These are phyloP conservation scores for Stereum hirsutum DNA, from an alignment of 1,284 basidiomycete genomes.

Conservation along the genomic window DNA sequence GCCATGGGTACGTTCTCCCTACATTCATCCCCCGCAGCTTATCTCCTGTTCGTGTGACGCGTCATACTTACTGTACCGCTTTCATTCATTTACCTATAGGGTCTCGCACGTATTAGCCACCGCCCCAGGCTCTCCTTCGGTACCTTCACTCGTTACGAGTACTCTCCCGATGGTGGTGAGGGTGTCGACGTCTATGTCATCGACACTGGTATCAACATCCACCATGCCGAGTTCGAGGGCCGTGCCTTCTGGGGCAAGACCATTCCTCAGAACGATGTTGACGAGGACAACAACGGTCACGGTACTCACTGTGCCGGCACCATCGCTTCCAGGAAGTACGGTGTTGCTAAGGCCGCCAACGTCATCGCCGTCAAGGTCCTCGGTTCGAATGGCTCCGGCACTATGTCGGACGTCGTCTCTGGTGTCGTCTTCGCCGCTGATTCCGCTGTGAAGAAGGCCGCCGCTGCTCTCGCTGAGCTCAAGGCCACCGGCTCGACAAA, in stretches of 20 bases:
- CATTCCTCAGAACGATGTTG: constrained; percentile 43
- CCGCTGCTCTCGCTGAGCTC: constrained; percentile 54
- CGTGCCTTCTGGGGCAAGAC: constrained; percentile 30
- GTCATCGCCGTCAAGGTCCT: constrained; percentile 98
- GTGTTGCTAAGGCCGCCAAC: constrained; percentile 91
- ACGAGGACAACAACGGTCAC: constrained; percentile 30
- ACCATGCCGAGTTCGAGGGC: constrained; percentile 79
- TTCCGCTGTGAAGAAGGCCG: constrained; percentile 47
- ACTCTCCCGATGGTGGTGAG: constrained; percentile 69
- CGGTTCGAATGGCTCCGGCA: constrained; percentile 88
- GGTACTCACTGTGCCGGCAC: constrained; percentile 34
- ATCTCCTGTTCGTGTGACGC: no score
- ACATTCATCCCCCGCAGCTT: constrained; percentile 1
- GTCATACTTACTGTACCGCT: no score
- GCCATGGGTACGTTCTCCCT: constrained; percentile 72
- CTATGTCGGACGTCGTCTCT: constrained; percentile 89
- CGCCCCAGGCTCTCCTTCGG: constrained; percentile 67
- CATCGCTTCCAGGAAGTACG: constrained; percentile 47
- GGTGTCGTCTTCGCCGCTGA: constrained; percentile 83
- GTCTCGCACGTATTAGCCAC: constrained; percentile 94
- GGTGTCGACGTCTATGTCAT: constrained; percentile 87
- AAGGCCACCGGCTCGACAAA: constrained; percentile 34
- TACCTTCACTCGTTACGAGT: constrained; percentile 86
- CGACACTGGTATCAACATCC: constrained; percentile 85
- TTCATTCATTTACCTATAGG: constrained; percentile 36